A percentile compares a stretch with the other conserved stretches of the same genome.
Evolutionary conservation across 2,329 filamentous ascomycete genomes (phyloP).

Genomic region (Hansfordia pulvinata): DNA sequence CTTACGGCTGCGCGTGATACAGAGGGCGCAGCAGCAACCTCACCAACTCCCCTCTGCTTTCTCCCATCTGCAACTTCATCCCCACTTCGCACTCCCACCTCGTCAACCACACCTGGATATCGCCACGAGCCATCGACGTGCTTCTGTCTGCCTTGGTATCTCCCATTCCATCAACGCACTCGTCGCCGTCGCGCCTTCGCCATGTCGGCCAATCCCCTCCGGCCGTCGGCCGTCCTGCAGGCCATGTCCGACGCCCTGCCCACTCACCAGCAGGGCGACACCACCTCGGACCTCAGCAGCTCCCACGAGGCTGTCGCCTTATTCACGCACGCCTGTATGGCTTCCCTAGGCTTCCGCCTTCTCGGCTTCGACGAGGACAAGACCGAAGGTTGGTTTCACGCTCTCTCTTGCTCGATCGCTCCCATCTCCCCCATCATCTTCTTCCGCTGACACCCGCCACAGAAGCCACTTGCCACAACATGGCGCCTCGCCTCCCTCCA

Average conservation of each 20-base stretch:
- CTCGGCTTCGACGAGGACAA: slow-evolving; percentile 77
- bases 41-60: no score
- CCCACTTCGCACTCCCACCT: no score
- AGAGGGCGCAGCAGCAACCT: no score
- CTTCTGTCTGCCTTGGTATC: no score
- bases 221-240: slow-evolving; percentile 31
- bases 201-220: no score
- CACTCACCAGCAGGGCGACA: slow-evolving; percentile 35
- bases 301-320: slow-evolving; percentile 76
- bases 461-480: slow-evolving; percentile 42
- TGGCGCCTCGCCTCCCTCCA: slow-evolving; percentile 51
- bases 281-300: slow-evolving; percentile 49
- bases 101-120: no score
- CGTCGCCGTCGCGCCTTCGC: no score
- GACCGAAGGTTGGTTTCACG: slow-evolving; percentile 41
- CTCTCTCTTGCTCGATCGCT: slow-evolving; percentile 1
- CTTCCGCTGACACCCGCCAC: slow-evolving; percentile 8
- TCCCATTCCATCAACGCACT: no score
- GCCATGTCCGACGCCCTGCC: slow-evolving; percentile 48
- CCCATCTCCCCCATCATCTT: background rate
- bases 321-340: slow-evolving; percentile 72
- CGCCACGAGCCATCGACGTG: no score
- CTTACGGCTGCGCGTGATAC: no score
- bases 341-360: slow-evolving; percentile 66
- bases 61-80: no score